Percentiles rank a stretch among this genome's conserved stretches.
Evolutionary conservation across 805 yeast species (phyloP).

Genomic region (Candida endomychidarum): DNA sequence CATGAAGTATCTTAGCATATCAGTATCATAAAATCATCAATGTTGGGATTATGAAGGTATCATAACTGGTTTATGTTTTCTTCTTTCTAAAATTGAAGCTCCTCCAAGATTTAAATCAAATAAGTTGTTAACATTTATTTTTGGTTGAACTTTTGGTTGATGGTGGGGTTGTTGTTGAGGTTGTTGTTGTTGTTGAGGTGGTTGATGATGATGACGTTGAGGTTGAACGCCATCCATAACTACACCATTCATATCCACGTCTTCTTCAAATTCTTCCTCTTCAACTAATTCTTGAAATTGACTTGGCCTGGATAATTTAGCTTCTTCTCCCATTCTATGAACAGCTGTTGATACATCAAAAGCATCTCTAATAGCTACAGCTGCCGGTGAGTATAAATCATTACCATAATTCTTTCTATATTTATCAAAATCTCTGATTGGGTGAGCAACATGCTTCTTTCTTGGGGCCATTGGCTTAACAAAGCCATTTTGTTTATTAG

Average conservation of each 20-base stretch:
- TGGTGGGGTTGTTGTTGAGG: slow-evolving; percentile 17
- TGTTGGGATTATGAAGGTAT: slow-evolving; percentile 14
- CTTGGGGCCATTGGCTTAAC: slow-evolving; percentile 10
- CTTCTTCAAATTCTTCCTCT: slow-evolving; percentile 40
- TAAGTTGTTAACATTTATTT: slow-evolving; percentile 6
- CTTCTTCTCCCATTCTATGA: slow-evolving; percentile 75
- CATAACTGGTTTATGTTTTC: slow-evolving; percentile 22
- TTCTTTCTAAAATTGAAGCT: slow-evolving; percentile 54
- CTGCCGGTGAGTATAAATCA: slow-evolving; percentile 62
- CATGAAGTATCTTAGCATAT: too few relatives aligned
- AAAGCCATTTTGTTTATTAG: slow-evolving; percentile 15
- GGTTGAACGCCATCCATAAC: slow-evolving; percentile 11
- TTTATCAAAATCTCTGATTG: slow-evolving; percentile 25
- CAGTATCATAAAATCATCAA: too few relatives aligned
- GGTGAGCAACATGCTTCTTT: slow-evolving; percentile 19
- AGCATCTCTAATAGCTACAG: slow-evolving; percentile 79
- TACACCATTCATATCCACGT: slow-evolving; percentile 13
- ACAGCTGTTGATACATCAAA: slow-evolving; percentile 86
- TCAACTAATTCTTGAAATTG: slow-evolving; percentile 27
- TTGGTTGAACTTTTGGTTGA: slow-evolving; percentile 16
- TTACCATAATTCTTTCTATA: slow-evolving; percentile 25
- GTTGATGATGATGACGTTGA: slow-evolving; percentile 5
- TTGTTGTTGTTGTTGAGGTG: slow-evolving; percentile 12
- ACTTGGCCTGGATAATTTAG: slow-evolving; percentile 31
- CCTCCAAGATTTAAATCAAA: slow-evolving; percentile 50